These are phyloP conservation scores for Echites panduratus DNA, from an alignment of 257 asterid species.

Conservation along the genomic window DNA sequence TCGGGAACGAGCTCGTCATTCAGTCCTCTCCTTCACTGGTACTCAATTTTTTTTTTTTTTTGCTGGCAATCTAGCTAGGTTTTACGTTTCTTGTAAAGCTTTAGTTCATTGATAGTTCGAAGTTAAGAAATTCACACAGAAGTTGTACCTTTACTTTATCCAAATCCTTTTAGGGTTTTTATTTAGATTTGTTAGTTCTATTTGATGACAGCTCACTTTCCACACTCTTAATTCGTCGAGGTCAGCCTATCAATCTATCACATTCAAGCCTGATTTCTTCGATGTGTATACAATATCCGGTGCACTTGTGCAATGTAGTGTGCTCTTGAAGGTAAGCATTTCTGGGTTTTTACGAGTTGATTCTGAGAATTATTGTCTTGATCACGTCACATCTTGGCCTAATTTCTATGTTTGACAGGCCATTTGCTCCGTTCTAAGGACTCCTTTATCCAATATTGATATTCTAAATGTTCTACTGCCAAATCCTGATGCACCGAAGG, in stretches of 20 bases:
- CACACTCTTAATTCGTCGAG: conserved; percentile 81
- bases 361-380: conserved; percentile 5
- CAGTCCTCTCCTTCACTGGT: conserved; percentile 81
- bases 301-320: conserved; percentile 58
- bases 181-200: conserved; percentile 1
- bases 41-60: neutral
- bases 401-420: conserved; percentile 41
- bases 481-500: conserved; percentile 74
- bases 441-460: conserved; percentile 76
- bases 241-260: conserved; percentile 79
- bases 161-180: neutral
- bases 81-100: neutral
- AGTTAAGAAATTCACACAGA: neutral
- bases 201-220: conserved; percentile 56
- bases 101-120: neutral
- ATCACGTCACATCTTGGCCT: conserved; percentile 3
- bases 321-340: conserved; percentile 69
- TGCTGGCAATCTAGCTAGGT: neutral
- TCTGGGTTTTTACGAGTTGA: neutral
- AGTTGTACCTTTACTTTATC: neutral
- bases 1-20: conserved; percentile 83
- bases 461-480: conserved; percentile 50
- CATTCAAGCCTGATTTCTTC: conserved; percentile 72
- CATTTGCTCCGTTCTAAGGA: conserved; percentile 79
- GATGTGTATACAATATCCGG: conserved; percentile 58